Percentiles rank a stretch among this genome's conserved stretches.
Conservation (phyloP, 2,329 filamentous ascomycete species). For the Xylaria sp. region DNA sequence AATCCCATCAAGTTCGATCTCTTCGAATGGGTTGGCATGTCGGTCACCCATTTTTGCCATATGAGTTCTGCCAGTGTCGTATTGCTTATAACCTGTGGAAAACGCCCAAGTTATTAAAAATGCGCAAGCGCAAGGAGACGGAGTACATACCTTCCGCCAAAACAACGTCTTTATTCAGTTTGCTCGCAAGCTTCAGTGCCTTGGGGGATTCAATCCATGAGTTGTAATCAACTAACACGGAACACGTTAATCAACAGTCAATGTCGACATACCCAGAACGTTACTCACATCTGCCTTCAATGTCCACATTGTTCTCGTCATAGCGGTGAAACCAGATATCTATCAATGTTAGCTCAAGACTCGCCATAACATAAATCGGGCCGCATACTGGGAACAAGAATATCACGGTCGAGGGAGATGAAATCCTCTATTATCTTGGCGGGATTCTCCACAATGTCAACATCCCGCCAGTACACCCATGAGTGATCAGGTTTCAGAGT, state of each 20-base stretch:
- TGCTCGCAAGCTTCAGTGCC: conserved; percentile 73
- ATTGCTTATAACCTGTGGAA: conserved; percentile 82
- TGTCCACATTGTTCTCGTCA: conserved; percentile 72
- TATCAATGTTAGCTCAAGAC: conserved; percentile 45
- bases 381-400: conserved; percentile 88
- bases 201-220: conserved; percentile 96
- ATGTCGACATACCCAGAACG: background rate
- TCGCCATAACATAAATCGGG: conserved; percentile 24
- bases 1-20: conserved; percentile 92
- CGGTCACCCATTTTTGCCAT: conserved; percentile 93
- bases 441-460: conserved; percentile 93
- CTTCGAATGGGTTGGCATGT: conserved; percentile 88
- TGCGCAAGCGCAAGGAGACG: conserved; percentile 2
- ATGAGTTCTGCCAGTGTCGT: conserved; percentile 85
- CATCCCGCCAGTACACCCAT: conserved; percentile 99
- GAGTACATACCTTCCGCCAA: conserved; percentile 78
- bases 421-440: conserved; percentile 91
- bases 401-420: conserved; percentile 88
- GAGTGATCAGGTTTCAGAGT: conserved; percentile 92
- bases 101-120: conserved; percentile 21
- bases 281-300: conserved; percentile 88
- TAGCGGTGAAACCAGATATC: conserved; percentile 98
- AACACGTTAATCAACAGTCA: conserved; percentile 28
- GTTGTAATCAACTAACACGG: conserved; percentile 87
- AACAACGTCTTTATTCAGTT: conserved; percentile 78